Conservation (phyloP, 129 eudicot species). For the Glebionis coronaria region DNA sequence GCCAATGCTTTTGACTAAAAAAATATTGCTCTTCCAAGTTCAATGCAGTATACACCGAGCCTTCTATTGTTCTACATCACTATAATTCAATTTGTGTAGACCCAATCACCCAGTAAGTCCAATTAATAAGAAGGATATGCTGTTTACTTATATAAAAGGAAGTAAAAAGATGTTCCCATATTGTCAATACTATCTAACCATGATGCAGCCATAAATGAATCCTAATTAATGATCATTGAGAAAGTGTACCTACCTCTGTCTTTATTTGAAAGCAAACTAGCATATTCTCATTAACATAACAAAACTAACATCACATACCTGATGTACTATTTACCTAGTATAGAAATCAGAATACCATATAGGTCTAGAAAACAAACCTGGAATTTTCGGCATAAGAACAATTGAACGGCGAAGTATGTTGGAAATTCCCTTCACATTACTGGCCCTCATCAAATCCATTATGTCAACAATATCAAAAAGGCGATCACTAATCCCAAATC, state of each 20-base stretch:
- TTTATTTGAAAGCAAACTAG: neutral
- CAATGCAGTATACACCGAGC: neutral
- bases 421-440: constrained; percentile 37
- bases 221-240: neutral
- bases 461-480: constrained; percentile 44
- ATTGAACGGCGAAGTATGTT: constrained; percentile 44
- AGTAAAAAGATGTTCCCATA: neutral
- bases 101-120: too few relatives aligned
- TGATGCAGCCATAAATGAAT: neutral
- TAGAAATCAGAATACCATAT: neutral
- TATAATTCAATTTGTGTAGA: neutral
- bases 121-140: too few relatives aligned
- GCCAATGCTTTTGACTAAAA: neutral
- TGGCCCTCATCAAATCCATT: constrained; percentile 43
- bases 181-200: neutral
- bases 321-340: neutral
- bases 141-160: neutral
- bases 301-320: neutral
- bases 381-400: constrained; percentile 41
- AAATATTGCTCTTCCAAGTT: neutral
- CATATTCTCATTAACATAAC: neutral
- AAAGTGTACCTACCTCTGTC: neutral
- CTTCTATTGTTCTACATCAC: neutral
- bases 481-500: constrained; percentile 57
- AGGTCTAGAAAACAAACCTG: constrained; percentile 47